A percentile compares a stretch with the other conserved stretches of the same genome.
Evolutionary conservation across 441 rosid genomes (phyloP).

Genomic region (Eruca vesicaria): DNA sequence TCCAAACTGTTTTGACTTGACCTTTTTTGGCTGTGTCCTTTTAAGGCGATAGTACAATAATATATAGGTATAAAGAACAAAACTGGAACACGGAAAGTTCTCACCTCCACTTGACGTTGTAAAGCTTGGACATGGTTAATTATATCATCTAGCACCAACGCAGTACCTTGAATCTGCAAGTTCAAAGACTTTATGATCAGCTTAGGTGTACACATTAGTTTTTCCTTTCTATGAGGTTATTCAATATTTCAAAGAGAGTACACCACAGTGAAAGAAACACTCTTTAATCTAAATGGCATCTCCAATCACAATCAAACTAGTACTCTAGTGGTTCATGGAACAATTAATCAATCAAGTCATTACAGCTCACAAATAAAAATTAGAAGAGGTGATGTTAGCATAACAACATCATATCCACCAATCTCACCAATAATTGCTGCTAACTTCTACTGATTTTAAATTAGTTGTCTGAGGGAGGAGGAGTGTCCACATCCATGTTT

Average conservation of each 20-base stretch:
- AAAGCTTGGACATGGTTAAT: constrained; percentile 83
- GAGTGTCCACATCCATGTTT: constrained; percentile 41
- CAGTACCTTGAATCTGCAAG: constrained; percentile 88
- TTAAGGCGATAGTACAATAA: constrained; percentile 14
- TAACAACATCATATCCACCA: constrained; percentile 22
- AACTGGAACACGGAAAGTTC: constrained; percentile 34
- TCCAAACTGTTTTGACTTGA: constrained; percentile 17
- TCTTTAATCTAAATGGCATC: not conserved
- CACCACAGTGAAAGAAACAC: too few relatives aligned
- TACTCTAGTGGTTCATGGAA: constrained; percentile 19
- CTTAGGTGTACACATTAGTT: constrained; percentile 1
- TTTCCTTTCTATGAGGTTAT: not conserved
- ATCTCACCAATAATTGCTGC: constrained; percentile 33
- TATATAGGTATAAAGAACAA: not conserved
- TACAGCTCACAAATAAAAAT: constrained; percentile 21
- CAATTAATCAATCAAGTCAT: constrained; percentile 28
- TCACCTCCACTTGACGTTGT: constrained; percentile 90
- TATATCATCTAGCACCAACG: constrained; percentile 82
- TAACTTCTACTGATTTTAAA: constrained; percentile 24
- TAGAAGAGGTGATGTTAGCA: constrained; percentile 18
- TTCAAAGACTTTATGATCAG: constrained; percentile 22
- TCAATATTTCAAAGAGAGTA: too few relatives aligned
- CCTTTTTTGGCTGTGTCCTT: constrained; percentile 15
- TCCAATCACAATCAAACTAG: constrained; percentile 5
- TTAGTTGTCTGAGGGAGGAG: constrained; percentile 19